phyloP scores from a whole-genome alignment of 2,329 filamentous ascomycete species.

The Diaporthe sp. region DNA sequence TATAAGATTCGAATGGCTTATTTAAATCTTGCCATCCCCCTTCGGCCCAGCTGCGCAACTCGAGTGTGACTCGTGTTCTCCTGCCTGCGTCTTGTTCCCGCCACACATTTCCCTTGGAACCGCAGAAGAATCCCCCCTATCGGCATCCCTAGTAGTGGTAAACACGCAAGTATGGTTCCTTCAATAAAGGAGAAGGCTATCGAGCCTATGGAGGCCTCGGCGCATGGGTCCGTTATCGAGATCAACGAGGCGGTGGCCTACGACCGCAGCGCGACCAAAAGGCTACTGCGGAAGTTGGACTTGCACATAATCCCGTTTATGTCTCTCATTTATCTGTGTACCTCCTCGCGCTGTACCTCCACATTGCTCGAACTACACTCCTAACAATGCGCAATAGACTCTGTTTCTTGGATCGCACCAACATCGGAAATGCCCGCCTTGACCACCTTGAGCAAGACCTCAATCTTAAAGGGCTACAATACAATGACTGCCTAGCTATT shows the following conservation, averaged over 20 bases:
- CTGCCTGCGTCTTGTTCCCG: background rate
- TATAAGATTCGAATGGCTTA: background rate
- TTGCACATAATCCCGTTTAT: conserved; percentile 68
- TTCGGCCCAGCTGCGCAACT: background rate
- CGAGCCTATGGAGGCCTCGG: background rate
- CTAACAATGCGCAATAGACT: conserved; percentile 9
- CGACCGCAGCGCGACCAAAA: conserved; percentile 54
- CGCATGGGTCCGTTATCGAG: background rate
- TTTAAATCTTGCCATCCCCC: background rate
- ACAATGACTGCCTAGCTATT: conserved; percentile 56
- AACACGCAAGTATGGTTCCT: background rate
- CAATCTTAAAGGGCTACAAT: conserved; percentile 33
- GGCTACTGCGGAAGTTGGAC: conserved; percentile 64
- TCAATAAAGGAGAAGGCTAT: background rate
- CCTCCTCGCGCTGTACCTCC: fast-evolving
- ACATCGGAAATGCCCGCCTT: conserved; percentile 56
- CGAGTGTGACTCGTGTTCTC: background rate
- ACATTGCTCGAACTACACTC: fast-evolving
- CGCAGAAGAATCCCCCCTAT: background rate
- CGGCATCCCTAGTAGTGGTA: fast-evolving
- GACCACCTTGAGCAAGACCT: conserved; percentile 48
- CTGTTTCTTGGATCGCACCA: conserved; percentile 58
- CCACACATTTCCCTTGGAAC: background rate
- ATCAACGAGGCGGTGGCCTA: conserved; percentile 32
- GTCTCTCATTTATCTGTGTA: conserved; percentile 65